Conservation (phyloP, 768 basidiomycete genomes). For the Pleurotus platypus region DNA sequence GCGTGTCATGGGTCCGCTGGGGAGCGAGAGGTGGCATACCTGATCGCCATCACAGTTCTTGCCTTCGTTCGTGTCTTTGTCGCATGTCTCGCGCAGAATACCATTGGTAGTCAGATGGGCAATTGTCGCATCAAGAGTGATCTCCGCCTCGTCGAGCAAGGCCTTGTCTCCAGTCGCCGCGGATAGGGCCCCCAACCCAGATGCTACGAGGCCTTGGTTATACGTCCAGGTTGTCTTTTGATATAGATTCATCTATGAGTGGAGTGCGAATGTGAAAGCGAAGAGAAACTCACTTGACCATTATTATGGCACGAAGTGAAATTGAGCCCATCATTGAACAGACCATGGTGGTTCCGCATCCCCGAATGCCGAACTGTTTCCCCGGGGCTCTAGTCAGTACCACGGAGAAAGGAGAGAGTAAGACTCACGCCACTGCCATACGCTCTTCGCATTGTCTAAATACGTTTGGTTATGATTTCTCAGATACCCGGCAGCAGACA, state of each 20-base stretch:
- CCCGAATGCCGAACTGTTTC: slow-evolving; percentile 34
- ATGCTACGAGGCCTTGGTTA: slow-evolving; percentile 57
- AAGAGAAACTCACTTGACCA: slow-evolving; percentile 29
- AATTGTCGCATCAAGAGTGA: slow-evolving; percentile 51
- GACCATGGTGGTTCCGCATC: slow-evolving; percentile 40
- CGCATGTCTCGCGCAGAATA: slow-evolving; percentile 51
- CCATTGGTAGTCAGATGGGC: slow-evolving; percentile 30
- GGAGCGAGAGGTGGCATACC: slow-evolving; percentile 18
- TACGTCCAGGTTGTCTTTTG: slow-evolving; percentile 63
- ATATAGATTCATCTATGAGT: background rate
- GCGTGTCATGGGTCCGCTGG: background rate
- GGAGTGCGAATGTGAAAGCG: background rate
- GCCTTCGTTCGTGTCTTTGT: slow-evolving; percentile 34
- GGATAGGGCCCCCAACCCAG: slow-evolving; percentile 45
- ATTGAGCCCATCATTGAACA: slow-evolving; percentile 44
- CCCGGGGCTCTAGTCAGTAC: background rate
- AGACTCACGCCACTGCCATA: slow-evolving; percentile 35
- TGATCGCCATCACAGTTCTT: slow-evolving; percentile 44
- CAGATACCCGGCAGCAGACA: slow-evolving; percentile 45
- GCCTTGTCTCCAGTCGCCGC: slow-evolving; percentile 33
- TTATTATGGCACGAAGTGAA: slow-evolving; percentile 35
- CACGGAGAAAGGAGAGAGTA: background rate
- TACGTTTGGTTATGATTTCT: slow-evolving; percentile 33
- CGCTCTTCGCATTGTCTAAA: slow-evolving; percentile 46
- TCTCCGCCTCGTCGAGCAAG: slow-evolving; percentile 44